Conservation (phyloP, 352 stramenopile genomes). For the Phytophthora meadii region DNA sequence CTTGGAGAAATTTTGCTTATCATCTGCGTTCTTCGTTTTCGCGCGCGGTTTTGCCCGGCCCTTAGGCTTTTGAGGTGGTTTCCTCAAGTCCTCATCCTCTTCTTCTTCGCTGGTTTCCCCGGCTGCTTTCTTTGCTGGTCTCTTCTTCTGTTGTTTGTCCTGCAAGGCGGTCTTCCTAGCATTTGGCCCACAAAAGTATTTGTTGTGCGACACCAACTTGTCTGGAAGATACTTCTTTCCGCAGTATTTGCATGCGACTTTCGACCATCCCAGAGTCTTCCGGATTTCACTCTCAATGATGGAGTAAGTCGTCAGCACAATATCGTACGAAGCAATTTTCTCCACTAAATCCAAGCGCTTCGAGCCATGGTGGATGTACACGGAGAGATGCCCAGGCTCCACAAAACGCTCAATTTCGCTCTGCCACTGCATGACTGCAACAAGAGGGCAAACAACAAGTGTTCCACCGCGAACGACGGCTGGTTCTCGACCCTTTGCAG, state of each 20-base stretch:
- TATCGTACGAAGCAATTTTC: conserved; percentile 95
- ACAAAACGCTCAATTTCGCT: conserved; percentile 95
- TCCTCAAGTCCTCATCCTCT: conserved; percentile 69
- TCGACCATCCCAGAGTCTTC: conserved; percentile 77
- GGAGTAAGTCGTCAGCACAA: conserved; percentile 99
- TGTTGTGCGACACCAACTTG: conserved; percentile 95
- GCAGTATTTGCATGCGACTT: conserved; percentile 96
- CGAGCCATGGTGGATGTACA: conserved; percentile 97
- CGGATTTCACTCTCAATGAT: conserved; percentile 93
- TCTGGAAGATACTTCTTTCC: conserved; percentile 92
- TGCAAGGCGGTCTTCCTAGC: conserved; percentile 95
- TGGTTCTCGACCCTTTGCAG: conserved; percentile 12
- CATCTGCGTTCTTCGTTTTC: conserved; percentile 49
- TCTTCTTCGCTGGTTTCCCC: conserved; percentile 74
- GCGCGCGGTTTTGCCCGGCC: conserved; percentile 29
- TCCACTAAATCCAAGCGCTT: conserved; percentile 77
- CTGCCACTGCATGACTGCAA: conserved; percentile 96
- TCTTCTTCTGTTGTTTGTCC: conserved; percentile 81
- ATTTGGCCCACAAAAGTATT: conserved; percentile 99
- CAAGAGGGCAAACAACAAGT: conserved; percentile 97
- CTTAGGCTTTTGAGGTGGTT: conserved; percentile 49
- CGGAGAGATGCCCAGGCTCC: conserved; percentile 85
- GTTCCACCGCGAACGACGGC: conserved; percentile 79
- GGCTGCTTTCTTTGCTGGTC: conserved; percentile 62
- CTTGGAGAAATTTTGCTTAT: conserved; percentile 33